Evolutionary conservation across 768 basidiomycete species (phyloP).

Genomic region (Coprinopsis strossmayeri): DNA sequence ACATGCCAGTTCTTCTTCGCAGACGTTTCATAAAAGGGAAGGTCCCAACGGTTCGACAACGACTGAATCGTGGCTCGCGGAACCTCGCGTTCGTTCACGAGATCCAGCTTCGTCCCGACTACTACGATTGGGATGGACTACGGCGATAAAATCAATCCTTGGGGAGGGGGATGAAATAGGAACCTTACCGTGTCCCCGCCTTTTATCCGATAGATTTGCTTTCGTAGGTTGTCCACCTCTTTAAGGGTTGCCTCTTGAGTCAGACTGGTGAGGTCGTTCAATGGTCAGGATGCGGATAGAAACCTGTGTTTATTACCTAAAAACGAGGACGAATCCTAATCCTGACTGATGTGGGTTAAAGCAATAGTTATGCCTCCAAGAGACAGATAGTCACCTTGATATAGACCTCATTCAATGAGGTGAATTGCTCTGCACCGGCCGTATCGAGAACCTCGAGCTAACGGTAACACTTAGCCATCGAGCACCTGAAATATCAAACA

Average conservation of each 20-base stretch:
- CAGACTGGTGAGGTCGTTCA: constrained; percentile 37
- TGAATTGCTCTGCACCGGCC: constrained; percentile 84
- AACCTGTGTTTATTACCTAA: constrained; percentile 41
- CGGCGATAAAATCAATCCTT: not conserved
- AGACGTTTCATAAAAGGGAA: constrained; percentile 86
- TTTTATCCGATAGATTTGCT: constrained; percentile 78
- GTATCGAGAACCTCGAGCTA: constrained; percentile 81
- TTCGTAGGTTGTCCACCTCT: constrained; percentile 74
- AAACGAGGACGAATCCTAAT: constrained; percentile 76
- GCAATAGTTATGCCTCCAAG: not conserved
- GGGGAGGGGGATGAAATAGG: not conserved
- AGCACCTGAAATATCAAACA: not conserved
- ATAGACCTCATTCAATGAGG: constrained; percentile 71
- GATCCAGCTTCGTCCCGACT: constrained; percentile 82
- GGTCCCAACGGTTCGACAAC: constrained; percentile 56
- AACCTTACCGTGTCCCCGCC: constrained; percentile 53
- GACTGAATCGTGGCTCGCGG: constrained; percentile 55
- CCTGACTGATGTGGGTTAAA: constrained; percentile 40
- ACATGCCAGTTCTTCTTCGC: constrained; percentile 82
- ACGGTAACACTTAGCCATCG: too few species aligned
- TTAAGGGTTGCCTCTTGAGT: constrained; percentile 77
- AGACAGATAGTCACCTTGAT: constrained; percentile 49
- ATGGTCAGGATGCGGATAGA: constrained; percentile 1
- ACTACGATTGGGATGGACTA: constrained; percentile 75
- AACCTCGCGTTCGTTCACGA: constrained; percentile 77